A percentile compares a stretch with the other conserved stretches of the same genome.
Evolutionary conservation across 179 eudicot species (phyloP).

Genomic region (Silene coronaria): DNA sequence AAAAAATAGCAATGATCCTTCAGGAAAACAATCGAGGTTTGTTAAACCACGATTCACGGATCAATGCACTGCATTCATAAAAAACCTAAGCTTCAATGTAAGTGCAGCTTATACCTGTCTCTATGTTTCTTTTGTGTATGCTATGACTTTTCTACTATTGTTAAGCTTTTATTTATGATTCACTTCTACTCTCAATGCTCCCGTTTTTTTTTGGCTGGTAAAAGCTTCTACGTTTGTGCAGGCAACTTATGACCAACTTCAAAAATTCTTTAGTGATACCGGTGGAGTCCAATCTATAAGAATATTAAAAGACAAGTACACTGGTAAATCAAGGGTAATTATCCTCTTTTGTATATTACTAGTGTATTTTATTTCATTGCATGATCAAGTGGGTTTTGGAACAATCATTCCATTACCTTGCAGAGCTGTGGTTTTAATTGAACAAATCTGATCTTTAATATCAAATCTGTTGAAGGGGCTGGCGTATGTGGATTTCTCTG

Average conservation of each 20-base stretch:
- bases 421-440: background rate
- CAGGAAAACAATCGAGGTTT: conserved; percentile 26
- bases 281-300: conserved; percentile 79
- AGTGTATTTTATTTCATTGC: background rate
- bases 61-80: conserved; percentile 84
- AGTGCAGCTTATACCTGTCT: conserved; percentile 19
- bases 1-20: conserved; percentile 30
- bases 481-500: conserved; percentile 91
- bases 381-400: background rate
- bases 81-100: conserved; percentile 63
- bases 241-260: conserved; percentile 61
- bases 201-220: conserved; percentile 2
- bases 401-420: conserved; percentile 4
- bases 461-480: conserved; percentile 47
- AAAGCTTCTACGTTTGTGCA: conserved; percentile 28
- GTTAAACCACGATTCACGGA: conserved; percentile 53
- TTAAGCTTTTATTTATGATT: background rate
- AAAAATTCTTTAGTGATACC: conserved; percentile 66
- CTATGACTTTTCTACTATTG: conserved; percentile 1
- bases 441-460: background rate
- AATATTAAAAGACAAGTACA: conserved; percentile 65
- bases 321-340: conserved; percentile 78
- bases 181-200: background rate
- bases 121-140: background rate
- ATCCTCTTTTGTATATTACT: background rate